A percentile compares a stretch with the other conserved stretches of the same genome.
phyloP scores from a whole-genome alignment of 1,284 basidiomycete genomes.

The Fomitopsis betulina region DNA sequence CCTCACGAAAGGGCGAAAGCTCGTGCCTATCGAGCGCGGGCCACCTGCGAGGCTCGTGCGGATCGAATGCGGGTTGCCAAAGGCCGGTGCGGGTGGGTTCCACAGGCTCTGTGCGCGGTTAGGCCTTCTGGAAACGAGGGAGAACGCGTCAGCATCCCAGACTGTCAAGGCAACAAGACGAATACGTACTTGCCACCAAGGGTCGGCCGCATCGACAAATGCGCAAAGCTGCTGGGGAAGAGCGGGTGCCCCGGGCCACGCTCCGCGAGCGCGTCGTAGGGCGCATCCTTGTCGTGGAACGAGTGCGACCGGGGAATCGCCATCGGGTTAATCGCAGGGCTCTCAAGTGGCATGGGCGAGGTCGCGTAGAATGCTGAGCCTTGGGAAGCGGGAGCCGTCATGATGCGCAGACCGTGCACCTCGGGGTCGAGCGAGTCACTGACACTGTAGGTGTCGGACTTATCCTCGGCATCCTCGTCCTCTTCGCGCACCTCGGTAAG shows the following conservation, averaged over 20 bases:
- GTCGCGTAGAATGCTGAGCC: conserved; percentile 7
- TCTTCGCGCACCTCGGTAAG: conserved; percentile 23
- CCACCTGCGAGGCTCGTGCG: conserved; percentile 10
- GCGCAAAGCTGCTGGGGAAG: conserved; percentile 58
- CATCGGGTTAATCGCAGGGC: conserved; percentile 11
- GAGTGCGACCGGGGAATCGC: conserved; percentile 4
- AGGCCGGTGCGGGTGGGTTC: conserved; percentile 24
- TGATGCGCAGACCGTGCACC: conserved; percentile 60
- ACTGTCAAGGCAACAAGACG: background rate
- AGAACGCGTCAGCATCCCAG: background rate
- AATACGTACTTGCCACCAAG: conserved; percentile 46
- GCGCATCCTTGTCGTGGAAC: conserved; percentile 15
- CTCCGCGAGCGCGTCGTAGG: conserved; percentile 37
- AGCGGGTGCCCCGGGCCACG: conserved; percentile 58
- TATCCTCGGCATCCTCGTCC: conserved; percentile 23
- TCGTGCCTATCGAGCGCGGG: background rate
- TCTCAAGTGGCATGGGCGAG: conserved; percentile 8
- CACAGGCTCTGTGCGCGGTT: conserved; percentile 23
- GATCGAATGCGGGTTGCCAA: conserved; percentile 22
- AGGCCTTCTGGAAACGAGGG: background rate
- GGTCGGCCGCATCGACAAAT: conserved; percentile 52
- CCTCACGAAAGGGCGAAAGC: conserved; percentile 14
- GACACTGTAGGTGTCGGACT: conserved; percentile 13
- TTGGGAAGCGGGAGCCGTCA: conserved; percentile 34
- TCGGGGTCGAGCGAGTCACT: conserved; percentile 14